phyloP scores from a whole-genome alignment of 495 filamentous ascomycete species.

The Pseudevernia furfuracea region DNA sequence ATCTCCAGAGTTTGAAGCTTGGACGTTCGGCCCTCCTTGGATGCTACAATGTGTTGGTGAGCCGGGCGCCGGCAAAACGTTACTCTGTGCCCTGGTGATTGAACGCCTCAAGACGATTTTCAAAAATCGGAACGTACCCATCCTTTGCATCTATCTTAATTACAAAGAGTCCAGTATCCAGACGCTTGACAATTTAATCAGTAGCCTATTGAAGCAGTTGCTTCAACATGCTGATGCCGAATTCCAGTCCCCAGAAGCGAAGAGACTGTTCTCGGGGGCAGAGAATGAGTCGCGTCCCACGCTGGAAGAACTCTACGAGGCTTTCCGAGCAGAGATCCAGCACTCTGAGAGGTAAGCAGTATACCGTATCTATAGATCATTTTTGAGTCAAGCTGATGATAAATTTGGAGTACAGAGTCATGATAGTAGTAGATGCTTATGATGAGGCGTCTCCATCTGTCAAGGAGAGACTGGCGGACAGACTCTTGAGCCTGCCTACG shows the following conservation, averaged over 20 bases:
- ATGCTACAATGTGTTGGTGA: constrained; percentile 3
- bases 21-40: background rate
- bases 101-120: constrained; percentile 18
- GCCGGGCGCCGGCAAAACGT: constrained; percentile 8
- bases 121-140: constrained; percentile 12
- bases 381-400: background rate
- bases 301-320: constrained; percentile 11
- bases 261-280: constrained; percentile 19
- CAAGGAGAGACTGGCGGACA: background rate
- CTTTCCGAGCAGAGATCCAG: constrained; percentile 15
- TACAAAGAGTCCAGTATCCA: constrained; percentile 23
- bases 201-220: constrained; percentile 29
- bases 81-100: constrained; percentile 11
- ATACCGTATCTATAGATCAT: too few species aligned
- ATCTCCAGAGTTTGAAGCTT: constrained; percentile 3
- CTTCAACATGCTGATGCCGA: constrained; percentile 20
- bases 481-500: background rate
- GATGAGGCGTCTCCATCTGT: constrained; percentile 15
- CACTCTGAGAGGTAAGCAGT: constrained; percentile 15
- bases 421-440: constrained; percentile 19
- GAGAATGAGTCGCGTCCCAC: constrained; percentile 16
- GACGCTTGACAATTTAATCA: constrained; percentile 23
- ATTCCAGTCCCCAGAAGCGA: constrained; percentile 13
- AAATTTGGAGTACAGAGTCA: constrained; percentile 9
- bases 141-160: constrained; percentile 29